Evolutionary conservation across 2,329 filamentous ascomycete species (phyloP).

Genomic region (Trichothecium sympodiale): DNA sequence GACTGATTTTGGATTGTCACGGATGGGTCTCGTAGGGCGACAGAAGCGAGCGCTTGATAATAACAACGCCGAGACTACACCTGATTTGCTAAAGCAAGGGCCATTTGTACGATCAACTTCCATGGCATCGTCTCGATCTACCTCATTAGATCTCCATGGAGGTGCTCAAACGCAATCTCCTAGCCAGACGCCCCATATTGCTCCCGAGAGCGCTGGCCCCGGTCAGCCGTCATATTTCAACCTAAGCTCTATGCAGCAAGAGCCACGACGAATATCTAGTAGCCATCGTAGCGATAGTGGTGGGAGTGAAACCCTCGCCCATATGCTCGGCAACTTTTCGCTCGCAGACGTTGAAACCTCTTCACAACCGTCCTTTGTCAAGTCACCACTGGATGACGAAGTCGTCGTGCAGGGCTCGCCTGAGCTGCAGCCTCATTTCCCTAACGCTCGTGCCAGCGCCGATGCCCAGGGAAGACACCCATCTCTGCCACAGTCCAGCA

Average conservation of each 20-base stretch:
- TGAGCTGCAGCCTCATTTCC: slow-evolving; percentile 43
- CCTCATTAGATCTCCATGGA: slow-evolving; percentile 80
- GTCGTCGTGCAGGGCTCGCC: slow-evolving; percentile 65
- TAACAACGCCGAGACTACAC: slow-evolving; percentile 67
- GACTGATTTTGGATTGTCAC: slow-evolving; percentile 92
- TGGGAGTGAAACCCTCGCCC: slow-evolving; percentile 72
- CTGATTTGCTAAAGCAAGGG: slow-evolving; percentile 84
- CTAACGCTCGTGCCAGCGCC: slow-evolving; percentile 12
- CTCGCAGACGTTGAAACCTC: slow-evolving; percentile 43
- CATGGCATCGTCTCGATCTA: slow-evolving; percentile 79
- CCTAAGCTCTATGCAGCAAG: slow-evolving; percentile 45
- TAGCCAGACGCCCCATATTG: slow-evolving; percentile 74
- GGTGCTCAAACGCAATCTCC: slow-evolving; percentile 59
- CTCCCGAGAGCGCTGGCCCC: slow-evolving; percentile 54
- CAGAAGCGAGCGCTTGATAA: slow-evolving; percentile 86
- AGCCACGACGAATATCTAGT: slow-evolving; percentile 56
- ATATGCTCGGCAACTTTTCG: slow-evolving; percentile 73
- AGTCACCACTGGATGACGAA: slow-evolving; percentile 64
- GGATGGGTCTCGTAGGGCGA: slow-evolving; percentile 92
- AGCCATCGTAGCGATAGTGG: slow-evolving; percentile 85
- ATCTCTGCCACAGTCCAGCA: slow-evolving; percentile 40
- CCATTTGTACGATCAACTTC: slow-evolving; percentile 81
- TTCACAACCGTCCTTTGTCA: slow-evolving; percentile 32
- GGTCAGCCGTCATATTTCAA: slow-evolving; percentile 90
- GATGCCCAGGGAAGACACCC: slow-evolving; percentile 16